phyloP scores from a whole-genome alignment of 2,329 filamentous ascomycete genomes.

The Sclerotinia minor region DNA sequence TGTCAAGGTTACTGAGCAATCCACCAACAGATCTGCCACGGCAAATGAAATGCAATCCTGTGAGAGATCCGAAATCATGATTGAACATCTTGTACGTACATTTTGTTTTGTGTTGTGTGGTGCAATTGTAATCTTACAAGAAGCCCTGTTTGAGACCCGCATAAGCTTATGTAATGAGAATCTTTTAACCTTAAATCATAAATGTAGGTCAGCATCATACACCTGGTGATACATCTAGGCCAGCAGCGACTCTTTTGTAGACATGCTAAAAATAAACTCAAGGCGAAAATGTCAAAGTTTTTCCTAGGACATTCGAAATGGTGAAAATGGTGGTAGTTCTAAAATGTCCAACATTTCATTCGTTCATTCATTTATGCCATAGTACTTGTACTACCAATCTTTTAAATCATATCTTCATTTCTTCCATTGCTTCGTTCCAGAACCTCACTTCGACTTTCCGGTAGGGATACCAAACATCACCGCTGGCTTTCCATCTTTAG shows the following conservation, averaged over 20 bases:
- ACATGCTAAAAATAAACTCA: too few relatives aligned
- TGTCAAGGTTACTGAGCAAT: not conserved
- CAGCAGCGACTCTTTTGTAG: too few relatives aligned
- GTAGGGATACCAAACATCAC: constrained; percentile 72
- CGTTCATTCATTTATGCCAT: not conserved
- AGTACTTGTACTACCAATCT: not conserved
- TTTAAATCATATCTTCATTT: constrained; percentile 11
- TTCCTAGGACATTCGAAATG: not conserved
- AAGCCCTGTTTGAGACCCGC: not conserved
- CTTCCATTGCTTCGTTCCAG: not conserved
- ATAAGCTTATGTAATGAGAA: constrained; percentile 2
- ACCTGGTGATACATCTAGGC: not conserved
- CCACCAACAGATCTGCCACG: too few relatives aligned
- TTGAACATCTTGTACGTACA: constrained; percentile 12
- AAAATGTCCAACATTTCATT: not conserved
- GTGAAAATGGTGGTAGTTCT: too few relatives aligned
- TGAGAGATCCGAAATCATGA: not conserved
- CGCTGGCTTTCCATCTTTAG: constrained; percentile 57
- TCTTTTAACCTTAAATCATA: constrained; percentile 4
- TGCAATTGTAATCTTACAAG: not conserved
- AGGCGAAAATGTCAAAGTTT: too few relatives aligned
- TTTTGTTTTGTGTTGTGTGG: not conserved
- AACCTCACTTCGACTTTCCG: constrained; percentile 50
- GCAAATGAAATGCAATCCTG: not conserved
- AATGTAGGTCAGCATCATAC: not conserved